phyloP scores from a whole-genome alignment of 1,139 yeast genomes.

The Yamadazyma diospyri region DNA sequence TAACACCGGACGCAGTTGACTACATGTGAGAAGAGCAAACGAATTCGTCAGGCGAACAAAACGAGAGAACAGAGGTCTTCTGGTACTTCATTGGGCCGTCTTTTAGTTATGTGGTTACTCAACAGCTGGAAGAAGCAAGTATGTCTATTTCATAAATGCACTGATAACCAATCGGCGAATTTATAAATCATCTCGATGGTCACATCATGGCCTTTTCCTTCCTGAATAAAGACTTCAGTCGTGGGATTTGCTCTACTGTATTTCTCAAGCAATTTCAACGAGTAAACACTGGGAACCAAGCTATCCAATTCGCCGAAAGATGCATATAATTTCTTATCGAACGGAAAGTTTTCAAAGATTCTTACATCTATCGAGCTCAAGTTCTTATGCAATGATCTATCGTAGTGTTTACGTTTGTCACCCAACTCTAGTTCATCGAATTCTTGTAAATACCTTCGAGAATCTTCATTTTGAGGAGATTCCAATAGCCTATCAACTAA shows the following conservation, averaged over 20 bases:
- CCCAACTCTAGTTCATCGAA: slow-evolving; percentile 35
- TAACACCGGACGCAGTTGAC: too few relatives aligned
- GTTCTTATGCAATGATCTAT: slow-evolving; percentile 35
- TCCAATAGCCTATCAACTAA: slow-evolving; percentile 37
- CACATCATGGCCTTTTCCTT: slow-evolving; percentile 34
- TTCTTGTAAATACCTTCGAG: slow-evolving; percentile 12
- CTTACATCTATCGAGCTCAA: slow-evolving; percentile 26
- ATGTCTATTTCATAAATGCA: too few relatives aligned
- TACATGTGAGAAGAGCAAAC: not conserved
- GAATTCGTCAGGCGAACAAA: too few relatives aligned
- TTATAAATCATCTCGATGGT: slow-evolving; percentile 34
- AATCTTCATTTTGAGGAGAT: slow-evolving; percentile 14
- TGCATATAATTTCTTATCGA: slow-evolving; percentile 32
- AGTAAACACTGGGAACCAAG: slow-evolving; percentile 35
- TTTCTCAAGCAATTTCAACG: slow-evolving; percentile 33
- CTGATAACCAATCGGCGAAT: slow-evolving; percentile 32
- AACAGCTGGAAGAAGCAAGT: too few relatives aligned
- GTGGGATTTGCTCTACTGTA: slow-evolving; percentile 26
- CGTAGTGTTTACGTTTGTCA: slow-evolving; percentile 28
- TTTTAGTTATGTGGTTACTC: too few relatives aligned
- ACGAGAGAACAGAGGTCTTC: too few relatives aligned
- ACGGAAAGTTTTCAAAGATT: slow-evolving; percentile 37
- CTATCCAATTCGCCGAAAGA: slow-evolving; percentile 35
- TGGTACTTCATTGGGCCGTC: too few relatives aligned
- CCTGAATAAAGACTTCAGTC: slow-evolving; percentile 25